Base-by-base conservation (phyloP, 2,329 filamentous ascomycete species). In the Ambrosiella beaveri region DNA sequence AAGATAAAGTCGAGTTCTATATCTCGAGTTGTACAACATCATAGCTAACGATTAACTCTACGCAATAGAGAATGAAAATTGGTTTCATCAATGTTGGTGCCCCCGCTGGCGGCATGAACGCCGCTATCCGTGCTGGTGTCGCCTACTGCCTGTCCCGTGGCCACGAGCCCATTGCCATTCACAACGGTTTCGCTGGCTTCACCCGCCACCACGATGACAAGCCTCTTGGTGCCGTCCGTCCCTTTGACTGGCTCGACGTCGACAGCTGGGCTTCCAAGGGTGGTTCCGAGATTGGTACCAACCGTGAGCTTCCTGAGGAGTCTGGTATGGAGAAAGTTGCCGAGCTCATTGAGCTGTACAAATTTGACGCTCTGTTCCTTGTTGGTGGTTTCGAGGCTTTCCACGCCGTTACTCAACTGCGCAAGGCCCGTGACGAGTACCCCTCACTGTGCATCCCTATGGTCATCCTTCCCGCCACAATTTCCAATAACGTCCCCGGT, bases 401-500 rank as follows among this genome's bases (percentile, higher is more conserved):
- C 75, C 94, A 93, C 59, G 85, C 93, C 1, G 79, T 96, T 39
- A 88, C 86, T 50, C 86, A 97, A 70, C 77, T 98, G 61, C 84
- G 90, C 64, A 81, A 87, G 72, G 89, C 85, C 12, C 79, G 89
- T 58, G 78, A 81, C 40, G 72, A 87, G 61, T 95, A 86, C 71
- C 82, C 87, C 9, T 84, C 86, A 1, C 86, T 98, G 67, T 89
- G 88, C 70, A 96, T 98, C 63, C 93, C 93, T 17, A 88, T 97
- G 77, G 80, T 85, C 57, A 78, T 96, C 47, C 77, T 98, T 35
- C 93, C 93, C 0, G 93, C 93, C n/a, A 98, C 93, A 8, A 91
- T 98, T 64, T 95, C 88, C 63, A 98, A 98, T 77, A 98, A 98
- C 69, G 93, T 98, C 3, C 93, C 93, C 0, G 93, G 93, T 44